Base-by-base conservation (phyloP, 768 basidiomycete genomes). In the Lactarius evosmus region DNA sequence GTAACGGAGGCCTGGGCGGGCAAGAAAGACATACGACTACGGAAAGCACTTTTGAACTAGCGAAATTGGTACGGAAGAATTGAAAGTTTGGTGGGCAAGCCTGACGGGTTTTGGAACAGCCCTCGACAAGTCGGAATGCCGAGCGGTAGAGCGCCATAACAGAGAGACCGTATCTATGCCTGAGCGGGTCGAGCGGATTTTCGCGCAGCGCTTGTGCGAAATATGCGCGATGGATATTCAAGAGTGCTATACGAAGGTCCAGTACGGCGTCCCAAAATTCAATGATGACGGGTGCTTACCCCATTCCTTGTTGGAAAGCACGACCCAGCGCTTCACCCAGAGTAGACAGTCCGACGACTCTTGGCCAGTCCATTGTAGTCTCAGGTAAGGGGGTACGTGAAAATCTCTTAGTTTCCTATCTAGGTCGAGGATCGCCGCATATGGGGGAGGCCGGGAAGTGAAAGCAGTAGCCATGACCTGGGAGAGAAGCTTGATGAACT, bases 81-180 rank as follows among this genome's bases (percentile, higher is more conserved):
- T 83, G 65, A 2, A 77, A 72, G 25, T 52, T 58, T 12, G 53
- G 58, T 1, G 83, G 79, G 5, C 76, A 73, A 22, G 69, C 63
- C 17, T 72, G 70, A 74, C 80, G 82, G 1, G 78, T 73, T n/a
- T 78, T 72, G 19, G 75, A 74, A 57, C 87, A 74, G 0, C 78
- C 78, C 52, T 81, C 77, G 44, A 85, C 82, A 33, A 89, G 69
- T 17, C 88, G 77, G 84, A 86, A 89, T 4, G 87, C 84, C 2
- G 86, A 87, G 2, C 87, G 85, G 73, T 88, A 90, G 16, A 83
- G 82, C 0, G 89, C 85, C 72, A 87, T 80, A 6, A 89, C 85
- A 1, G 89, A 91, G 1, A 85, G 84, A 0, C 83, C 79, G 71
- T 84, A 89, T 68, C 77, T 80, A 69, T 90, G 87, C 61, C 78